Evolutionary conservation across 257 asterid genomes (phyloP).

Genomic region (Solanum chilense): DNA sequence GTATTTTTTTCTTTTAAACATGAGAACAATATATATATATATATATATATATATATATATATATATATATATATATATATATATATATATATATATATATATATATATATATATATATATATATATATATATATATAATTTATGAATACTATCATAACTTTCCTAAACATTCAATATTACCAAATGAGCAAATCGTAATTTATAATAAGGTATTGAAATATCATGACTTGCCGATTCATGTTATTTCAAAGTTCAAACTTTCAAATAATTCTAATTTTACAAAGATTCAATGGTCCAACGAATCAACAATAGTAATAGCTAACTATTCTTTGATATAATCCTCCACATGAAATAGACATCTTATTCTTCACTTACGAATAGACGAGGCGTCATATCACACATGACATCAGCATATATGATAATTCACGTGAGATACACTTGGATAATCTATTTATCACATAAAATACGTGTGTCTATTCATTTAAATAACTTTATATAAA

Average conservation of each 20-base stretch:
- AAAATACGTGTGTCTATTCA: rapidly evolving
- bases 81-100: neutral
- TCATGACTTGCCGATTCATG: neutral
- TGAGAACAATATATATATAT: neutral
- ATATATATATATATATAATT: neutral
- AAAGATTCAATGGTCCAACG: neutral
- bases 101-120: no score
- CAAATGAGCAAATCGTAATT: neutral
- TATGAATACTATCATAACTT: neutral
- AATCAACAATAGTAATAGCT: neutral
- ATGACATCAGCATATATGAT: neutral
- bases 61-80: neutral
- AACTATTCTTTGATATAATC: neutral
- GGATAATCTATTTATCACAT: no score
- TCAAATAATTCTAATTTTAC: neutral
- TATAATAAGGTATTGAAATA: neutral
- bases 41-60: neutral
- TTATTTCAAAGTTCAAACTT: neutral
- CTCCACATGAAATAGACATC: neutral
- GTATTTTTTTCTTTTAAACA: neutral
- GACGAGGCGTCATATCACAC: neutral
- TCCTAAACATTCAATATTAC: neutral
- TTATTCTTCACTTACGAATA: neutral
- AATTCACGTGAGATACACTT: neutral
- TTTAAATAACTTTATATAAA: no score